Conservation (phyloP, 2,329 filamentous ascomycete species). For the Pseudogymnoascus sp. region DNA sequence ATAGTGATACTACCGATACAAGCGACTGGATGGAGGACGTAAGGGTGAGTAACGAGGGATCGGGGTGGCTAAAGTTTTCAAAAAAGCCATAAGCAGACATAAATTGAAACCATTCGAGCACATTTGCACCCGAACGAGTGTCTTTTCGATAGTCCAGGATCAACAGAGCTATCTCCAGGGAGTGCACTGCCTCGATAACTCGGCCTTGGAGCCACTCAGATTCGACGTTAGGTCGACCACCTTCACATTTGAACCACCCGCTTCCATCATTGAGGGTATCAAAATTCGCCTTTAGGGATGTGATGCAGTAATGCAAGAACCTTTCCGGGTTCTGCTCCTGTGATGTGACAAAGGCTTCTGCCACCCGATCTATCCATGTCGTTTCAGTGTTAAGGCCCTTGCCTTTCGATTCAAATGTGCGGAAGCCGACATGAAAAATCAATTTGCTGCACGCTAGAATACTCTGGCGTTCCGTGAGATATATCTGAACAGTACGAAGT, state of each 20-base stretch:
- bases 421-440: constrained; percentile 29
- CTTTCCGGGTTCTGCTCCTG: constrained; percentile 11
- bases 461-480: constrained; percentile 62
- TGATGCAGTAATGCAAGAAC: constrained; percentile 34
- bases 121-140: constrained; percentile 48
- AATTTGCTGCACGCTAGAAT: constrained; percentile 54
- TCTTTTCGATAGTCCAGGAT: constrained; percentile 51
- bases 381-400: background rate
- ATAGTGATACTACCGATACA: constrained; percentile 60
- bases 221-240: constrained; percentile 44
- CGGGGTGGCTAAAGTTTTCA: constrained; percentile 41
- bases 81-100: constrained; percentile 64
- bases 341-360: constrained; percentile 10
- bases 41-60: constrained; percentile 30
- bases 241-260: constrained; percentile 36
- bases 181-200: constrained; percentile 63
- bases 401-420: constrained; percentile 16
- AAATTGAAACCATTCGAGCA: constrained; percentile 67
- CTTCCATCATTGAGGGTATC: constrained; percentile 33
- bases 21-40: constrained; percentile 59
- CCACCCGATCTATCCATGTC: constrained; percentile 12
- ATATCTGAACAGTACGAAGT: constrained; percentile 59
- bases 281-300: constrained; percentile 40
- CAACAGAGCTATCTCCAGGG: constrained; percentile 65
- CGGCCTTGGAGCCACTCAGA: constrained; percentile 53